Evolutionary conservation across 1,284 basidiomycete genomes (phyloP), one percentile per base, ranked within the genome.

Genomic region (Schizophyllum commune): DNA sequence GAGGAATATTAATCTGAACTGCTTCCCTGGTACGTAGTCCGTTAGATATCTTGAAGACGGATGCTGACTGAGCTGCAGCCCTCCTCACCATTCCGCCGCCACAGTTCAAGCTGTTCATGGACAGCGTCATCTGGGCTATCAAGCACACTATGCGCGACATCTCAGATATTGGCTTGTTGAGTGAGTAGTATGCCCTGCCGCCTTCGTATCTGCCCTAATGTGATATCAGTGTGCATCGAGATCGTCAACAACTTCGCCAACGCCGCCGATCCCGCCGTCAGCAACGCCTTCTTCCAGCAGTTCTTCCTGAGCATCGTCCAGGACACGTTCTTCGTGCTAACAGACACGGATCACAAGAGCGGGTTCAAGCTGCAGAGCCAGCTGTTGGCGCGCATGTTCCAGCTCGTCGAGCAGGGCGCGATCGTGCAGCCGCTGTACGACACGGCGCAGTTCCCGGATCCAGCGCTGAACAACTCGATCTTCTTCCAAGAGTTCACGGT

Each of bases 141-240:
- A 99, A 99, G 77, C 97, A 99, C 78, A 98, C 95, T 17, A 97
- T 98, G 94, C 88, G 97, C 60, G 97, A 99, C 75, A 98, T 99
- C 68, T 94, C 96, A 27, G 97, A 99, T 73, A 93, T 89, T 39
- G 96, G 96, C 59, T 74, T 98, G 65, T 94, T 90, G 72, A 74
- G n/a, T n/a, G n/a, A n/a, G n/a, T n/a, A n/a, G n/a, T n/a, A n/a
- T n/a, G n/a, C n/a, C n/a, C n/a, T n/a, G n/a, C n/a, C n/a, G n/a
- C n/a, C n/a, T n/a, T n/a, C n/a, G n/a, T n/a, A n/a, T n/a, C n/a
- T n/a, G n/a, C n/a, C n/a, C n/a, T n/a, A n/a, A n/a, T n/a, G n/a
- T n/a, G n/a, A n/a, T n/a, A n/a, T n/a, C n/a, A n/a, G 96, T 99
- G 73, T 94, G 92, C 66, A 78, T 96, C 68, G 96, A 98, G 76